A percentile compares a stretch with the other conserved stretches of the same genome.
phyloP scores from a whole-genome alignment of 805 yeast genomes.

The Geotrichum ghanense region DNA sequence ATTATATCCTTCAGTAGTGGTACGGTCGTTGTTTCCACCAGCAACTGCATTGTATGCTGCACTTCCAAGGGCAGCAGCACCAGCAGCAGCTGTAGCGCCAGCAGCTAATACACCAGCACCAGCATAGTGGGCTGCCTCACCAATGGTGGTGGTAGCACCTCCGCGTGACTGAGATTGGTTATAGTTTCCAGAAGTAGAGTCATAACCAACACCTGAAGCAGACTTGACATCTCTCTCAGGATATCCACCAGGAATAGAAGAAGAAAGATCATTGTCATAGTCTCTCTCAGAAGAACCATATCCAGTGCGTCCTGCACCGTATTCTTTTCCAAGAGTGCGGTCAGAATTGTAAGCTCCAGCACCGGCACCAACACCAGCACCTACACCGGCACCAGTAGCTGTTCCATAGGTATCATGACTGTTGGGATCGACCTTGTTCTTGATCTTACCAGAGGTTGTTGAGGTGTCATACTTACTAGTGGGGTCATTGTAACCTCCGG shows the following conservation, averaged over 20 bases:
- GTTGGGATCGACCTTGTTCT: not conserved
- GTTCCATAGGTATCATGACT: not conserved
- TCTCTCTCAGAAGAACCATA: not conserved
- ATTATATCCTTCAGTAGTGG: not conserved
- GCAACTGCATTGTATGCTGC: not conserved
- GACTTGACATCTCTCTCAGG: not conserved
- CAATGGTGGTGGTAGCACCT: not conserved
- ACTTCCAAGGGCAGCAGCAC: not conserved
- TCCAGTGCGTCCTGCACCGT: not conserved
- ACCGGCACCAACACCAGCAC: not conserved
- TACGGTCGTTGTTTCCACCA: not conserved
- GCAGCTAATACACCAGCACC: not conserved
- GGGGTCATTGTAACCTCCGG: not conserved
- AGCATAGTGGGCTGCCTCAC: not conserved
- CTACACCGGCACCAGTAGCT: not conserved
- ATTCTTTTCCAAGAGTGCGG: not conserved
- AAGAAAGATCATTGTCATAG: not conserved
- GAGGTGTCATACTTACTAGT: not conserved
- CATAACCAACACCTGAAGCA: not conserved
- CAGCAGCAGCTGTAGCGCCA: not conserved
- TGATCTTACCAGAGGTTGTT: not conserved
- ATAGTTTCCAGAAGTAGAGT: not conserved
- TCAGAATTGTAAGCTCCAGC: not conserved
- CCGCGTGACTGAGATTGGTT: not conserved
- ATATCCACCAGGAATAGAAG: slow-evolving; percentile 1